Percentiles rank a stretch among this genome's conserved stretches.
phyloP scores from a whole-genome alignment of 2,329 filamentous ascomycete genomes.

The Apiospora malaysiana region DNA sequence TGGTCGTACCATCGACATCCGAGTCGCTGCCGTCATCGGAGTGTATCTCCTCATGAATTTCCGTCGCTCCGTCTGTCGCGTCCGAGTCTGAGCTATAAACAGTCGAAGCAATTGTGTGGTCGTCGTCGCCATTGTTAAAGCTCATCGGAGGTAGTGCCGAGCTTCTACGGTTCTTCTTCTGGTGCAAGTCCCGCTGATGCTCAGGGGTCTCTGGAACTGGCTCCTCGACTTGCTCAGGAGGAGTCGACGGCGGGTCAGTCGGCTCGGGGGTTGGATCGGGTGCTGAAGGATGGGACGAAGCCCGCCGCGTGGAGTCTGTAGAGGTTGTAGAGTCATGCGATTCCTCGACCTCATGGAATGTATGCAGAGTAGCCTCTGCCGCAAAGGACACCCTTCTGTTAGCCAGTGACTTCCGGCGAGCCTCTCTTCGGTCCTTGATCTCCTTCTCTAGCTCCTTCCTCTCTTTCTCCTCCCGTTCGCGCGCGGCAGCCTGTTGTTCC shows the following conservation, averaged over 20 bases:
- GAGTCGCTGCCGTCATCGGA: slow-evolving; percentile 56
- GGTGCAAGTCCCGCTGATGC: slow-evolving; percentile 68
- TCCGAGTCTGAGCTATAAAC: slow-evolving; percentile 75
- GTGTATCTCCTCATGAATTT: slow-evolving; percentile 58
- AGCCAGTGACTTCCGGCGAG: slow-evolving; percentile 88
- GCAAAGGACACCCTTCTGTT: slow-evolving; percentile 96
- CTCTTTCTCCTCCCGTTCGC: slow-evolving; percentile 72
- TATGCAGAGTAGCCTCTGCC: slow-evolving; percentile 95
- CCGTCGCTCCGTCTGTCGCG: slow-evolving; percentile 58
- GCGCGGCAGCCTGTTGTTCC: slow-evolving; percentile 71
- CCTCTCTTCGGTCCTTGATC: slow-evolving; percentile 77
- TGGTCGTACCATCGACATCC: slow-evolving; percentile 76
- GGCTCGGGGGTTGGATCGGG: slow-evolving; percentile 42
- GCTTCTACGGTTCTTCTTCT: slow-evolving; percentile 66
- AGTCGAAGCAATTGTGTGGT: slow-evolving; percentile 76
- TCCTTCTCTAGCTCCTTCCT: slow-evolving; percentile 64
- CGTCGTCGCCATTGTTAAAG: slow-evolving; percentile 69
- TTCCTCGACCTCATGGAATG: slow-evolving; percentile 93
- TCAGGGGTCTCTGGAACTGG: slow-evolving; percentile 65
- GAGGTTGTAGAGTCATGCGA: slow-evolving; percentile 85
- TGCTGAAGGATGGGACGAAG: slow-evolving; percentile 59
- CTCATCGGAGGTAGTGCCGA: slow-evolving; percentile 70
- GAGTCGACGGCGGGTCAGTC: slow-evolving; percentile 66
- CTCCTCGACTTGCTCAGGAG: slow-evolving; percentile 65
- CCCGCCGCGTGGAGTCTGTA: slow-evolving; percentile 75